A percentile compares a stretch with the other conserved stretches of the same genome.
These are phyloP conservation scores for Aspergillus clavatus DNA, from an alignment of 2,329 filamentous ascomycete species.

Conservation along the genomic window DNA sequence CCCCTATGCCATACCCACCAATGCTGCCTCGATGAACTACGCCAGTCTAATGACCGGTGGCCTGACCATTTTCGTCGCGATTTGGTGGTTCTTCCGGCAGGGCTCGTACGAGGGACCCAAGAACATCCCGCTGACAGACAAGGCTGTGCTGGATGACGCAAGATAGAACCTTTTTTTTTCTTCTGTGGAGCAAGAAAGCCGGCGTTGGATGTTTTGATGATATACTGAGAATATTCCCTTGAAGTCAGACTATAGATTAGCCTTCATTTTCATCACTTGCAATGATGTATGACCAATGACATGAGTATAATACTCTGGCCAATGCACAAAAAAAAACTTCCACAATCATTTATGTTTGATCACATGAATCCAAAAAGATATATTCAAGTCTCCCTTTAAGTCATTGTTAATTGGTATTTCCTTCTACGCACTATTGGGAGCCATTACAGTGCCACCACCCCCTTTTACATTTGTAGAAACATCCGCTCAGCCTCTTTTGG, in stretches of 20 bases:
- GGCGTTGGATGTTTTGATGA: neutral
- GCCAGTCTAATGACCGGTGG: slow-evolving; percentile 50
- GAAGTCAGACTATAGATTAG: neutral
- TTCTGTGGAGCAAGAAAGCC: neutral
- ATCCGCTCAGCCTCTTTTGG: too few relatives aligned
- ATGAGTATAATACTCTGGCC: neutral
- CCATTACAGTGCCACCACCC: too few relatives aligned
- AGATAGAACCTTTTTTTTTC: slow-evolving; percentile 13
- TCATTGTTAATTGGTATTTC: too few relatives aligned
- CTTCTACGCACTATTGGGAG: too few relatives aligned
- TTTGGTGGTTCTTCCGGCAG: slow-evolving; percentile 42
- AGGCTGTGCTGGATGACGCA: slow-evolving; percentile 28
- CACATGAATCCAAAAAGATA: too few relatives aligned
- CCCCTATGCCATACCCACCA: slow-evolving; percentile 46
- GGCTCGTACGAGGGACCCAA: slow-evolving; percentile 34
- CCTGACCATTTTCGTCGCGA: slow-evolving; percentile 46
- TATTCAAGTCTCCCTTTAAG: too few relatives aligned
- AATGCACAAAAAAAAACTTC: too few relatives aligned
- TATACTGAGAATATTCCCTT: neutral
- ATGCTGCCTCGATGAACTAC: slow-evolving; percentile 51
- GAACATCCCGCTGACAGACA: slow-evolving; percentile 32
- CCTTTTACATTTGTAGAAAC: too few relatives aligned
- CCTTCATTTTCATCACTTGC: neutral
- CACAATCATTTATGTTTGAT: too few relatives aligned
- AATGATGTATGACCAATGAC: neutral